phyloP scores from a whole-genome alignment of 2,329 filamentous ascomycete genomes.

The Aquanectria penicillioides region DNA sequence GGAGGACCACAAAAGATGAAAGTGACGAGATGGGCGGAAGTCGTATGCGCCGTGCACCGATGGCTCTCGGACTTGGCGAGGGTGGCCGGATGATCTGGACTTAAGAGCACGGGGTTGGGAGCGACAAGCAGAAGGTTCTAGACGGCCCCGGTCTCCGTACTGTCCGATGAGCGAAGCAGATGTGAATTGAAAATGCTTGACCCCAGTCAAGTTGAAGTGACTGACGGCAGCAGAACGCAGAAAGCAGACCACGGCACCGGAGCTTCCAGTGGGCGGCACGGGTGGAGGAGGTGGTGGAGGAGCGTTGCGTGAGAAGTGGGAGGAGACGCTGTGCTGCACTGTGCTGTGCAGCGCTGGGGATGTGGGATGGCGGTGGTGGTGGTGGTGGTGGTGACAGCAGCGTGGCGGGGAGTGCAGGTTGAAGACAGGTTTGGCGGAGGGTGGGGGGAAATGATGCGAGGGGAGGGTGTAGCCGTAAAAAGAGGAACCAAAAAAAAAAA shows the following conservation, averaged over 20 bases:
- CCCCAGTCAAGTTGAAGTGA: background rate
- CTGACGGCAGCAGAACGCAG: too few relatives aligned
- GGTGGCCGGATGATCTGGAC: slow-evolving; percentile 3
- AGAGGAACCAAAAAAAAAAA: background rate
- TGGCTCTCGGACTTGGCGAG: background rate
- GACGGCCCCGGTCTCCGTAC: slow-evolving; percentile 10
- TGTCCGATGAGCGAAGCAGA: slow-evolving; percentile 1
- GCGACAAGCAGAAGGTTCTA: slow-evolving; percentile 18
- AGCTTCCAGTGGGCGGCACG: too few relatives aligned
- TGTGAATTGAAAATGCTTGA: background rate
- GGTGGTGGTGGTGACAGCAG: slow-evolving; percentile 7
- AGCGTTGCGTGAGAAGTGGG: too few relatives aligned
- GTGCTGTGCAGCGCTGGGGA: slow-evolving; percentile 1
- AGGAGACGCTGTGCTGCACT: too few relatives aligned
- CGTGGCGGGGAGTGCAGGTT: background rate
- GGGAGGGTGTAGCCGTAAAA: background rate
- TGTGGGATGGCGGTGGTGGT: slow-evolving; percentile 5
- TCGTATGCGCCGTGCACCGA: slow-evolving; percentile 1
- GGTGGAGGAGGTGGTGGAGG: too few relatives aligned
- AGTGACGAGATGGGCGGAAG: slow-evolving; percentile 1
- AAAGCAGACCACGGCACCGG: too few relatives aligned
- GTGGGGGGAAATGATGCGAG: background rate
- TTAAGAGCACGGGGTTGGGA: background rate
- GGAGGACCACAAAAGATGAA: background rate
- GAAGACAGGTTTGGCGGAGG: background rate